Conservation (phyloP, 2,329 filamentous ascomycete species). For the Capronia epimyces region DNA sequence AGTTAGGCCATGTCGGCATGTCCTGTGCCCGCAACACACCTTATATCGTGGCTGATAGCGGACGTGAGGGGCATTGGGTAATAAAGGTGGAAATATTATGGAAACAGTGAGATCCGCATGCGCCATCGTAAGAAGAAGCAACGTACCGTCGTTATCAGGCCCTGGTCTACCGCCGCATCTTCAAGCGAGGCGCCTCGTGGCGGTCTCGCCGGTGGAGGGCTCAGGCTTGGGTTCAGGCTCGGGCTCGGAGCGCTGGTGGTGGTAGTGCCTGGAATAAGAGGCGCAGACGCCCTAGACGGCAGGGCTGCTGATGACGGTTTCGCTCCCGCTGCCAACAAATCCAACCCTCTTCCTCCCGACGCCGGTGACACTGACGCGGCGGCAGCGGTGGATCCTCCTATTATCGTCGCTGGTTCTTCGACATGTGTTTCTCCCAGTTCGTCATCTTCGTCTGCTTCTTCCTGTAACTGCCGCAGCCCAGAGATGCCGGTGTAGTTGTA, state of each 20-base stretch:
- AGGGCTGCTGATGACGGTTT: conserved; percentile 6
- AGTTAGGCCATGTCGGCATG: background rate
- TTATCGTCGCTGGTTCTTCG: background rate
- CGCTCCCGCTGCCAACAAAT: background rate
- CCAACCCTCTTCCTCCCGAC: background rate
- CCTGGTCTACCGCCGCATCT: conserved; percentile 9
- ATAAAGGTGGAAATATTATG: background rate
- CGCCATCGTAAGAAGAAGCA: too few relatives aligned
- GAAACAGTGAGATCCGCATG: background rate
- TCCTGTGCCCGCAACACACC: background rate
- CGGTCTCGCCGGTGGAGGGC: background rate
- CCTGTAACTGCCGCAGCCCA: background rate
- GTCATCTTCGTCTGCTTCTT: background rate
- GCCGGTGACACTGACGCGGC: background rate
- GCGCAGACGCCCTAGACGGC: background rate
- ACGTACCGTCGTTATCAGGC: conserved; percentile 23
- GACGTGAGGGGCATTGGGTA: background rate
- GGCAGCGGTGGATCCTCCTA: background rate
- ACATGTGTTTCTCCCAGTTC: background rate
- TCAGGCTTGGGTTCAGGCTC: background rate
- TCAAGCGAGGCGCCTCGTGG: background rate
- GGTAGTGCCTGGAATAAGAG: background rate
- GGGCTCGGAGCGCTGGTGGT: background rate
- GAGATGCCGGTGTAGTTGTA: background rate
- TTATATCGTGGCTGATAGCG: background rate